Evolutionary conservation across 2,329 filamentous ascomycete species (phyloP), one percentile per base, ranked within the genome.

Genomic region (Trichoderma brevicompactum): DNA sequence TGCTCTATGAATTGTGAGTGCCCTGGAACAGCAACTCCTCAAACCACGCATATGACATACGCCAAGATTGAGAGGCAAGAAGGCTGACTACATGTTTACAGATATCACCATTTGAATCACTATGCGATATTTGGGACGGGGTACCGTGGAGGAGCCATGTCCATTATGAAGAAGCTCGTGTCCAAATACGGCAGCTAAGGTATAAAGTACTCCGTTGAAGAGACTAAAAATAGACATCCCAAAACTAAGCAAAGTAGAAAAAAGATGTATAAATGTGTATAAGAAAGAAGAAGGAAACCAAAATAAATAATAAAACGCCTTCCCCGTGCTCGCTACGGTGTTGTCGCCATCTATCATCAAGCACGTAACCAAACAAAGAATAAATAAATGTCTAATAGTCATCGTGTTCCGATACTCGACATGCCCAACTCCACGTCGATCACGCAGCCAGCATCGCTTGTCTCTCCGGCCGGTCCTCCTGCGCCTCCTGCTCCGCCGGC

Each of bases 31-130:
- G 7, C 9, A 54, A 7, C 43, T 50, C 28, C 15, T 12, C 12
- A n/a, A 1, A 15, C 5, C 3, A 48, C 1, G 17, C 12, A 40
- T 23, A 3, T 23, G 5, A 19, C n/a, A 9, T 23, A 2, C 34
- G 49, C 4, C 5, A 23, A 36, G 10, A 38, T 2, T 28, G 23
- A 12, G 28, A 34, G 23, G n/a, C 13, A 23, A 43, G 40, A 7
- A 34, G 34, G 65, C 70, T 76, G 60, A 73, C 66, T 7, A 56
- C 41, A 7, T 62, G 23, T 10, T 40, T 53, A 44, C 70, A 92
- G 89, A 68, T 94, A 97, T 76, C 94, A 97, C 75, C 91, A 96
- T 74, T 79, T 97, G 28, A 97, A 97, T 69, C 94, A 97, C 71
- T 89, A 89, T 80, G 89, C 91, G 1, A 82, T 97, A 53, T 97